Conservation (phyloP, 2,329 filamentous ascomycete species). For the Rasamsonia emersonii region DNA sequence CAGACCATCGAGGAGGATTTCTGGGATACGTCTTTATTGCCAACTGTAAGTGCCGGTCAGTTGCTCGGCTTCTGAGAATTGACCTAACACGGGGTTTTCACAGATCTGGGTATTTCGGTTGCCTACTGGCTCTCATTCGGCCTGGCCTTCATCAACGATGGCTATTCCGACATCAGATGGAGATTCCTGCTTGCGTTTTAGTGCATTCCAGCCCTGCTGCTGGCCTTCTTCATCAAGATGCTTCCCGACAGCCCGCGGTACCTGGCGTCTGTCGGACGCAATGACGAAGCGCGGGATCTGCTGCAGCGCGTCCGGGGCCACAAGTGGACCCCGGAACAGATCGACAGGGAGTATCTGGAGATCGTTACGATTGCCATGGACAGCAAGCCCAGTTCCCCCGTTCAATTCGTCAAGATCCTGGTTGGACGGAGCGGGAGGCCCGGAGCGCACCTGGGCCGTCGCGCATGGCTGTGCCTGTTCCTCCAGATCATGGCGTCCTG, state of each 20-base stretch:
- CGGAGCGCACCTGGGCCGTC: constrained; percentile 26
- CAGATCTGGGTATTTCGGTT: constrained; percentile 39
- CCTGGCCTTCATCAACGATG: constrained; percentile 24
- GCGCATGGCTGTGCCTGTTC: constrained; percentile 37
- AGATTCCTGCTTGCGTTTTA: constrained; percentile 27
- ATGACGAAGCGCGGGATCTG: constrained; percentile 40
- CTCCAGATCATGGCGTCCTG: constrained; percentile 40
- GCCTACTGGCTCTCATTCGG: constrained; percentile 31
- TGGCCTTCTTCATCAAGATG: constrained; percentile 21
- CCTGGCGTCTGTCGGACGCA: constrained; percentile 26
- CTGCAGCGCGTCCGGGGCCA: constrained; percentile 30
- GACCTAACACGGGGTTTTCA: constrained; percentile 4
- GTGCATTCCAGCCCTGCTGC: constrained; percentile 22
- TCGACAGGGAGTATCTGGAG: constrained; percentile 27
- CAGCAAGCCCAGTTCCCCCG: constrained; percentile 25
- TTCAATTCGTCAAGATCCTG: constrained; percentile 32
- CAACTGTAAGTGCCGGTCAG: constrained; percentile 32
- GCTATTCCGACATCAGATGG: constrained; percentile 26
- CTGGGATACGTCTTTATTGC: constrained; percentile 45
- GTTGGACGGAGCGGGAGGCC: constrained; percentile 22
- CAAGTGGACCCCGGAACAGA: constrained; percentile 14
- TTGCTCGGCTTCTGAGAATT: too few relatives aligned
- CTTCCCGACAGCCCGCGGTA: constrained; percentile 26
- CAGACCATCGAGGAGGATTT: constrained; percentile 39
- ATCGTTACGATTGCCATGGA: constrained; percentile 25